Percentiles rank a stretch among this genome's conserved stretches.
Conservation (phyloP, 2,329 filamentous ascomycete genomes). For the Tolypocladium pustulatum region DNA sequence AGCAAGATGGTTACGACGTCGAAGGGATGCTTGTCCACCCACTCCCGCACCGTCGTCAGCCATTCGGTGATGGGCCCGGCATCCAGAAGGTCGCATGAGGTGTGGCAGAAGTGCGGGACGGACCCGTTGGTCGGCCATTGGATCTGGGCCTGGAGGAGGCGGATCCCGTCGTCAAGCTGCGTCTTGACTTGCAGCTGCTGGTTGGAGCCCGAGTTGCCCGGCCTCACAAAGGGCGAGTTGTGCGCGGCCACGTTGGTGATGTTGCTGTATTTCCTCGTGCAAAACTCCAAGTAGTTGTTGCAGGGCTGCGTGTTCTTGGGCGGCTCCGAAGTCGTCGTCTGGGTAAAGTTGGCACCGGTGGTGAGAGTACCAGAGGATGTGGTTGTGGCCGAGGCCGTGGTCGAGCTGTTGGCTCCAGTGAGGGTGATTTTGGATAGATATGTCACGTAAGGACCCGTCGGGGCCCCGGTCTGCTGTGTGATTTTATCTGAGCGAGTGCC, state of each 20-base stretch:
- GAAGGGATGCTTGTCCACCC: slow-evolving; percentile 69
- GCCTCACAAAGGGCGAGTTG: slow-evolving; percentile 67
- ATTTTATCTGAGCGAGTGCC: slow-evolving; percentile 26
- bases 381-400: slow-evolving; percentile 15
- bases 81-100: slow-evolving; percentile 70
- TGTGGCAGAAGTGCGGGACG: slow-evolving; percentile 70
- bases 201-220: slow-evolving; percentile 66
- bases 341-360: slow-evolving; percentile 26
- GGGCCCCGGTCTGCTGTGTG: slow-evolving; percentile 25
- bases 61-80: slow-evolving; percentile 68
- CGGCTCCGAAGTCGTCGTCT: slow-evolving; percentile 21
- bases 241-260: slow-evolving; percentile 70
- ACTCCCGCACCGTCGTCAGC: slow-evolving; percentile 56
- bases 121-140: slow-evolving; percentile 42
- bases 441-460: slow-evolving; percentile 34
- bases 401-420: slow-evolving; percentile 15
- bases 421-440: slow-evolving; percentile 32
- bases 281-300: slow-evolving; percentile 72
- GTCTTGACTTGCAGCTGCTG: slow-evolving; percentile 56
- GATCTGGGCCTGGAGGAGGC: slow-evolving; percentile 53
- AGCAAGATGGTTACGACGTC: slow-evolving; percentile 83
- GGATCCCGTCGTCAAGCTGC: slow-evolving; percentile 70
- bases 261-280: slow-evolving; percentile 66
- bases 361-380: slow-evolving; percentile 24
- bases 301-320: slow-evolving; percentile 67